phyloP scores from a whole-genome alignment of 768 basidiomycete species.

The Clitopilus passeckerianus region DNA sequence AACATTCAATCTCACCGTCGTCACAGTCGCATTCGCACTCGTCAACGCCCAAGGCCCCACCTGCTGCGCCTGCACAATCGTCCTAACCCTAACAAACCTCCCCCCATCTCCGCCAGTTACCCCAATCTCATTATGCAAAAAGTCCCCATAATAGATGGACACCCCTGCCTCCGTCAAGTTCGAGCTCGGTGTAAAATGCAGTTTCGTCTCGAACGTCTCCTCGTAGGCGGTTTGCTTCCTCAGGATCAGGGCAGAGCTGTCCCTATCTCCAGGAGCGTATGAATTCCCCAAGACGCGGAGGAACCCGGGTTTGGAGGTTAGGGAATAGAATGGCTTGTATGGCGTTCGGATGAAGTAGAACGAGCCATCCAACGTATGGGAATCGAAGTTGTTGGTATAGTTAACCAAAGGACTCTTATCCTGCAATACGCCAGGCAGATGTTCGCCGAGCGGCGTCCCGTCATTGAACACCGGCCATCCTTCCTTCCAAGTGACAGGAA shows the following conservation, averaged over 20 bases:
- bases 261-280: slow-evolving; percentile 33
- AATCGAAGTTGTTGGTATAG: slow-evolving; percentile 24
- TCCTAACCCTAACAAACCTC: slow-evolving; percentile 23
- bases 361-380: slow-evolving; percentile 18
- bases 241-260: slow-evolving; percentile 28
- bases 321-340: slow-evolving; percentile 31
- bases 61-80: slow-evolving; percentile 23
- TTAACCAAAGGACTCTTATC: slow-evolving; percentile 18
- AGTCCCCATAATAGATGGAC: slow-evolving; percentile 29
- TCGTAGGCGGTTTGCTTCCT: slow-evolving; percentile 32
- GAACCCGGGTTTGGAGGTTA: slow-evolving; percentile 18
- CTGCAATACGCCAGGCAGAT: slow-evolving; percentile 20
- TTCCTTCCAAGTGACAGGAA: slow-evolving; percentile 31
- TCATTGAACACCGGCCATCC: slow-evolving; percentile 35
- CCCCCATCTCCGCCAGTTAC: slow-evolving; percentile 19
- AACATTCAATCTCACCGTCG: slow-evolving; percentile 15
- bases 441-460: slow-evolving; percentile 23
- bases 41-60: slow-evolving; percentile 30
- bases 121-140: slow-evolving; percentile 32
- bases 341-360: slow-evolving; percentile 36
- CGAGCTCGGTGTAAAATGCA: slow-evolving; percentile 24
- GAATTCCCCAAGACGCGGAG: slow-evolving; percentile 28
- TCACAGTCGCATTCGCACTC: slow-evolving; percentile 21
- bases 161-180: slow-evolving; percentile 32
- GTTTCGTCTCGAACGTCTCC: slow-evolving; percentile 31